Percentiles rank a stretch among this genome's conserved stretches.
These are phyloP conservation scores for Monosporascus sp. DNA, from an alignment of 2,329 filamentous ascomycete genomes.

Conservation along the genomic window DNA sequence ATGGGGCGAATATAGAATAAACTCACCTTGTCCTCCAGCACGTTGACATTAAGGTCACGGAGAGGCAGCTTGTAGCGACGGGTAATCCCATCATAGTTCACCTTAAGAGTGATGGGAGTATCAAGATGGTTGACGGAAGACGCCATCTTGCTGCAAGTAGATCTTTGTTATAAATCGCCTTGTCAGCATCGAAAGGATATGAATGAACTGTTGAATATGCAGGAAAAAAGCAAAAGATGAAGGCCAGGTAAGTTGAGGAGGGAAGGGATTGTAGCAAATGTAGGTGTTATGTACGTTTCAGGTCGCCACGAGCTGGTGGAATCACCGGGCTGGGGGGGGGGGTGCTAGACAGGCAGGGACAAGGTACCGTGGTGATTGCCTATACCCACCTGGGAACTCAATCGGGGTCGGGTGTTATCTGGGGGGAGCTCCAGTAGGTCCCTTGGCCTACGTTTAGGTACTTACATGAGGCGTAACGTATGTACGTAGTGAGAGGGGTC, in stretches of 20 bases:
- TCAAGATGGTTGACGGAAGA: constrained; percentile 44
- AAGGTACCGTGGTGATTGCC: no score
- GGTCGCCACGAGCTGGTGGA: no score
- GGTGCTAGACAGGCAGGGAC: no score
- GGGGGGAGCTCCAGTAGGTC: no score
- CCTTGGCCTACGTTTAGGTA: no score
- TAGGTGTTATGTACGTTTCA: no score
- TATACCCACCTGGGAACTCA: no score
- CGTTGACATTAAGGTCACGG: constrained; percentile 68
- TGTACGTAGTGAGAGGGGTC: no score
- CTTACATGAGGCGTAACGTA: no score
- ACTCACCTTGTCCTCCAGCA: constrained; percentile 81
- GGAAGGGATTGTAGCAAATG: background rate
- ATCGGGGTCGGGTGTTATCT: no score
- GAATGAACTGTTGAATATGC: background rate
- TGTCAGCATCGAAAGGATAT: constrained; percentile 7
- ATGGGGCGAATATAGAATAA: constrained; percentile 6
- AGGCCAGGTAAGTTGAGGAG: background rate
- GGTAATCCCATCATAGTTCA: constrained; percentile 68
- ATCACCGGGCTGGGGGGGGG: no score
- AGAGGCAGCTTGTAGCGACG: constrained; percentile 87
- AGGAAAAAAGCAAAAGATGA: background rate
- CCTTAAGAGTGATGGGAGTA: constrained; percentile 79
- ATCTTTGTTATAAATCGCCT: background rate
- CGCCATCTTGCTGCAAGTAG: constrained; percentile 26